phyloP scores from a whole-genome alignment of 306 rosid species.

The Cicer pinnatifidum region DNA sequence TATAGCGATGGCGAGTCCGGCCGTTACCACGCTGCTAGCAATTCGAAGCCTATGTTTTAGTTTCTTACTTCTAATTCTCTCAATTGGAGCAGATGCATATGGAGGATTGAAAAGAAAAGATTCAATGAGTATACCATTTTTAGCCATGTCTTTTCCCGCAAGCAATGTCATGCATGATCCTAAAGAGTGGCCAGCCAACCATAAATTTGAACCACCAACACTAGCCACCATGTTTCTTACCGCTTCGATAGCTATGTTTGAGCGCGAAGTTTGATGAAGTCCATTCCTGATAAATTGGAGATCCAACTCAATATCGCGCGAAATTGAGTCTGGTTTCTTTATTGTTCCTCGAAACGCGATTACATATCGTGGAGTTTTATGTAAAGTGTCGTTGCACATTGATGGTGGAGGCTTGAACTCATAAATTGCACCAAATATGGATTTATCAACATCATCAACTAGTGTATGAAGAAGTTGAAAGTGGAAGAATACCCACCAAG shows the following conservation, averaged over 20 bases:
- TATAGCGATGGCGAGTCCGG: constrained; percentile 78
- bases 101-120: constrained; percentile 93
- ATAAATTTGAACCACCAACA: constrained; percentile 67
- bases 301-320: constrained; percentile 76
- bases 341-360: constrained; percentile 90
- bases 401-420: constrained; percentile 73
- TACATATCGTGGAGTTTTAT: constrained; percentile 68
- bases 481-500: constrained; percentile 90
- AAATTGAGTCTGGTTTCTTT: constrained; percentile 58
- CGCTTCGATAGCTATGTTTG: constrained; percentile 75
- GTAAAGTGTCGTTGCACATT: constrained; percentile 46
- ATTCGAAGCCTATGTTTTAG: constrained; percentile 75
- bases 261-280: constrained; percentile 81
- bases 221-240: constrained; percentile 72
- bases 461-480: constrained; percentile 69
- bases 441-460: constrained; percentile 75
- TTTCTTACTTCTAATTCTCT: constrained; percentile 69
- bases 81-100: constrained; percentile 78
- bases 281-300: constrained; percentile 61
- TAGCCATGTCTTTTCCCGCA: constrained; percentile 82
- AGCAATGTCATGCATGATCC: constrained; percentile 95
- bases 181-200: constrained; percentile 95
- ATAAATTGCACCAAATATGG: constrained; percentile 83
- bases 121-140: constrained; percentile 57
- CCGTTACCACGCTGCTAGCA: constrained; percentile 77